Evolutionary conservation across 257 asterid genomes (phyloP), one percentile per base, ranked within the genome.

Genomic region (Rauvolfia tetraphylla): DNA sequence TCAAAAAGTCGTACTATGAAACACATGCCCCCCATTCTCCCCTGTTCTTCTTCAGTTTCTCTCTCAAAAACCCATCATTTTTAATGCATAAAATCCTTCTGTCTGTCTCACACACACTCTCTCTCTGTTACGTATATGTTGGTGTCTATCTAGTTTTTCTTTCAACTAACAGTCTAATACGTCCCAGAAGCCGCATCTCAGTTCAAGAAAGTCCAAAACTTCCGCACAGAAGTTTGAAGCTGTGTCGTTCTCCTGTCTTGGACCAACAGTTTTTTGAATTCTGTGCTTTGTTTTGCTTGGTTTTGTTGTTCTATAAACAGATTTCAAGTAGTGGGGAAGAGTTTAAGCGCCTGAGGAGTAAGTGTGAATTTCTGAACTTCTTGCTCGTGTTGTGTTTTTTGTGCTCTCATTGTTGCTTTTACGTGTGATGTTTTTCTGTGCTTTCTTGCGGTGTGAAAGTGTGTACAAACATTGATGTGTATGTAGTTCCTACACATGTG

Each of bases 11-110:
- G 12, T n/a, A 8, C 31, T 25, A 12, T 25, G 17, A n/a, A 1
- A 59, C 66, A 59, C 66, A 59, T 59, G 66, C 66, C 66, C 31
- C 12, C 66, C 66, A 25, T 59, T 59, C 36, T 59, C 14, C 23
- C 63, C 46, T 41, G 3, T 11, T 31, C 36, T 11, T 31, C 36
- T 10, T n/a, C 34, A 4, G 7, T 9, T 57, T 57, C 33, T 57
- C 63, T 57, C 3, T 23, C 33, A 6, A 57, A 7, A 57, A 11
- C 51, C 51, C 51, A 46, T 46, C 23, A 7, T 57, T n/a, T n/a
- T 56, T 20, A 56, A 46, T 46, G 14, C 10, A 46, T 39, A 39
- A 39, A 39, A n/a, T n/a, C n/a, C n/a, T n/a, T n/a, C n/a, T 39
- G 7, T 39, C 42, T 39, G 42, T 7, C 3, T 2, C 3, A 39